A percentile compares a stretch with the other conserved stretches of the same genome.
phyloP scores from a whole-genome alignment of 2,329 filamentous ascomycete genomes.

The Talaromyces islandicus region DNA sequence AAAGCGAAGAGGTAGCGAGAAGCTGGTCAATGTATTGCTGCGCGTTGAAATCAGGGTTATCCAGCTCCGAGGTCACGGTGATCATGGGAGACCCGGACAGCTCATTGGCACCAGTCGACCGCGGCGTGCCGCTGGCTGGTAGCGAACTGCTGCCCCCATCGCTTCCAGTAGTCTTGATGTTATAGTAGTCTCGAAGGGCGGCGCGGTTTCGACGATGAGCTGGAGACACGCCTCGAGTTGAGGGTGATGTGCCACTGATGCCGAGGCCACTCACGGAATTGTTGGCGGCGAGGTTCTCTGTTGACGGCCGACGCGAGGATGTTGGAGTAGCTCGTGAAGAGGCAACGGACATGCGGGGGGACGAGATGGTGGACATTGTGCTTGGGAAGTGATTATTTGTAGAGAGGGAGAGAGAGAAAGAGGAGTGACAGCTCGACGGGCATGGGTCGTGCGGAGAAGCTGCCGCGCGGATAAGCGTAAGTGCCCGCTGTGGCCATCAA shows the following conservation, averaged over 20 bases:
- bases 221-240: slow-evolving; percentile 38
- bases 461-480: not conserved
- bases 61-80: slow-evolving; percentile 55
- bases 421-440: not conserved
- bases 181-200: slow-evolving; percentile 91
- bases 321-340: slow-evolving; percentile 60
- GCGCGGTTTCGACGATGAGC: slow-evolving; percentile 64
- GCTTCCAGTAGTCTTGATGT: slow-evolving; percentile 55
- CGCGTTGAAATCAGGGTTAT: slow-evolving; percentile 65
- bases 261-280: slow-evolving; percentile 53
- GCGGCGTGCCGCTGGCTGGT: slow-evolving; percentile 31
- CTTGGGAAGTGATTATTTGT: not conserved
- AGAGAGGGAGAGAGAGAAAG: not conserved
- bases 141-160: slow-evolving; percentile 25
- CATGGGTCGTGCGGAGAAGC: not conserved
- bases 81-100: slow-evolving; percentile 33
- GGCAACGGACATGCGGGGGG: slow-evolving; percentile 54
- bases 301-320: slow-evolving; percentile 68
- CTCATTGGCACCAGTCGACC: slow-evolving; percentile 34
- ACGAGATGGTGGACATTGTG: slow-evolving; percentile 52
- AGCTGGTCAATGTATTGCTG: slow-evolving; percentile 48
- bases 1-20: slow-evolving; percentile 34
- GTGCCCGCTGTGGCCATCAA: not conserved
- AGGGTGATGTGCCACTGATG: slow-evolving; percentile 26
- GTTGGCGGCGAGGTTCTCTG: slow-evolving; percentile 47